Percentiles rank a stretch among this genome's conserved stretches.
Evolutionary conservation across 352 stramenopile genomes (phyloP).

Genomic region (Phytophthora pistaciae): DNA sequence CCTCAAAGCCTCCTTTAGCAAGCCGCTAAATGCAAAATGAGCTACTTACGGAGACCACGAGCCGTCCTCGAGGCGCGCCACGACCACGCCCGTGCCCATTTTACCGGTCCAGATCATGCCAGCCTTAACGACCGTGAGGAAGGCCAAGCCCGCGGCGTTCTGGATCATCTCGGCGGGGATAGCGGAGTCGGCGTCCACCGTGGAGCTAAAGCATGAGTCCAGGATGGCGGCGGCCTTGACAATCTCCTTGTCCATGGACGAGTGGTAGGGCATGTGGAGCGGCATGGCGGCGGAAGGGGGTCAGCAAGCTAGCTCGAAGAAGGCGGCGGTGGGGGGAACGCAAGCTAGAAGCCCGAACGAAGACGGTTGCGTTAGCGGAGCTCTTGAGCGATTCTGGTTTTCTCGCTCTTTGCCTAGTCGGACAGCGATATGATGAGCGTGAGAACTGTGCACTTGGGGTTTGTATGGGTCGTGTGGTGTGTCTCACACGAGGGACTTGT

Average conservation of each 20-base stretch:
- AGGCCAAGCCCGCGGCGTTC: slow-evolving; percentile 77
- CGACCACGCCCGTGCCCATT: slow-evolving; percentile 83
- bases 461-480: slow-evolving; percentile 16
- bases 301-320: too few relatives aligned
- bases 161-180: slow-evolving; percentile 87
- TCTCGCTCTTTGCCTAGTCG: slow-evolving; percentile 25
- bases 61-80: slow-evolving; percentile 82
- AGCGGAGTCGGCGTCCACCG: slow-evolving; percentile 71
- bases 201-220: slow-evolving; percentile 86
- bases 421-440: slow-evolving; percentile 16
- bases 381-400: background rate
- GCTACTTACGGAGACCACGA: slow-evolving; percentile 67
- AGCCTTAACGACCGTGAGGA: slow-evolving; percentile 90
- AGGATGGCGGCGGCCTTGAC: slow-evolving; percentile 85
- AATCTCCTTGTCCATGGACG: slow-evolving; percentile 90
- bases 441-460: slow-evolving; percentile 22
- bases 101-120: slow-evolving; percentile 89
- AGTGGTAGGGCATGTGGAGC: slow-evolving; percentile 88
- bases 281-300: slow-evolving; percentile 50
- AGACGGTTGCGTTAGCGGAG: background rate
- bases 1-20: too few relatives aligned
- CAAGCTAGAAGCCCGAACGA: too few relatives aligned
- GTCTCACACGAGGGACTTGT: slow-evolving; percentile 12
- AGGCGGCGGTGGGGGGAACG: background rate
- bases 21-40: too few relatives aligned